Base-by-base conservation (phyloP, 306 rosid genomes). In the Castanea crenata region DNA sequence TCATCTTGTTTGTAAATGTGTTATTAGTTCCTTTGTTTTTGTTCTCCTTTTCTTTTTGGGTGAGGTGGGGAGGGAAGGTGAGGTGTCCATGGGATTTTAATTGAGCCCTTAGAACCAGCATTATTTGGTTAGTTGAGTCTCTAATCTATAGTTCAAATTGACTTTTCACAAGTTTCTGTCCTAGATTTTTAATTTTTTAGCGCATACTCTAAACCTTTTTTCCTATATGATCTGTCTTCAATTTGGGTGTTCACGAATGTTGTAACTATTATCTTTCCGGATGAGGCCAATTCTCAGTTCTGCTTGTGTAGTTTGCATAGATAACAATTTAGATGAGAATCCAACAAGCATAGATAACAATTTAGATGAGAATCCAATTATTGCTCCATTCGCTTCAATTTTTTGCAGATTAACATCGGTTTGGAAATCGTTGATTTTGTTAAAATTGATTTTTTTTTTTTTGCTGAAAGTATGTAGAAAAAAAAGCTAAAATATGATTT, bases 1-100 rank as follows among this genome's bases (percentile, higher is more conserved):
- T 35, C 76, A 65, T 29, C 69, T 46, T 74, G 46, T 25, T 67
- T 71, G 81, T 82, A 82, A 55, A 82, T 78, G 74, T 82, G 63
- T 56, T 64, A 18, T 4, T 41, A 41, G 46, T 10, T 18, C 14
- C 8, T 64, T 63, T 31, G n/a, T 12, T 59, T 25, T 63, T 5
- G 6, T 2, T 63, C 5, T 20, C 15, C 18, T 14, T 29, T 21
- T 14, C 7, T 31, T 18, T 6, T 44, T 5, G 25, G 71, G 49
- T 16, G 25, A 44, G 51, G 41, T 67, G 31, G 67, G 32, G 67
- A 11, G 12, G 15, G 34, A 2, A 27, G 67, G 25, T 3, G 64
- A 27, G 71, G n/a, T 29, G 52, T 34, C 51, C 51, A 67, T 67
- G 49, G 44, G 49, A 18, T 16, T 63, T 63, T 49, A 27, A 63